Evolutionary conservation across 768 basidiomycete genomes (phyloP).

Genomic region (Ramaria sp.): DNA sequence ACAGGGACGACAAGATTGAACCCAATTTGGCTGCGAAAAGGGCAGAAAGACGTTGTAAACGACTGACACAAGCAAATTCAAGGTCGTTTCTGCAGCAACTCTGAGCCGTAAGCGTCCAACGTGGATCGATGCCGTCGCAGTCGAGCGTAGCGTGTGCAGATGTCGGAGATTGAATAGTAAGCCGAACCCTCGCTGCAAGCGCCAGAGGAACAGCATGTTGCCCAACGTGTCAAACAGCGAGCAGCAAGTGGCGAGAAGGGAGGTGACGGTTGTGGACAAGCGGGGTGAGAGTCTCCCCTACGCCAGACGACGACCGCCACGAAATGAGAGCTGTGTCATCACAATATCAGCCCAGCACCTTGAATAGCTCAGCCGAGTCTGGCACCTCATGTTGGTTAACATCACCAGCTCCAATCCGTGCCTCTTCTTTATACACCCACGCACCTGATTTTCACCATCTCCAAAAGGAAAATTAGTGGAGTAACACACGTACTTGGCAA

Average conservation of each 20-base stretch:
- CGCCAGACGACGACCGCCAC: too few species aligned
- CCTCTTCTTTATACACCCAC: background rate
- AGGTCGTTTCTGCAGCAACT: background rate
- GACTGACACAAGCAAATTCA: background rate
- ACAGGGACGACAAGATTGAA: background rate
- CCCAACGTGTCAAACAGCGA: background rate
- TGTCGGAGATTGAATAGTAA: background rate
- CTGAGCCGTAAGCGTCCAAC: background rate
- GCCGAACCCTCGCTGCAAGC: background rate
- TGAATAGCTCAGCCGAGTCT: background rate
- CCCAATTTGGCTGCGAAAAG: background rate
- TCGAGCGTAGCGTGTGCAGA: constrained; percentile 3
- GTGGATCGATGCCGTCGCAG: background rate
- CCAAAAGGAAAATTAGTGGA: background rate
- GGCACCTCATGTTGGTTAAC: background rate
- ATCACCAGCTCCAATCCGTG: background rate
- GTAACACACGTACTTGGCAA: background rate
- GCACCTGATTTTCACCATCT: background rate
- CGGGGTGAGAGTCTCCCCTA: too few species aligned
- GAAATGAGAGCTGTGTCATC: background rate
- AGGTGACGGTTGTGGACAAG: background rate
- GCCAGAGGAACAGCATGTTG: background rate
- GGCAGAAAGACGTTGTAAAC: background rate
- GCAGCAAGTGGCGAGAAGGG: background rate
- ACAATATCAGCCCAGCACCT: background rate